Conservation (phyloP, 140 eudicot genomes). For the Cichorium intybus region DNA sequence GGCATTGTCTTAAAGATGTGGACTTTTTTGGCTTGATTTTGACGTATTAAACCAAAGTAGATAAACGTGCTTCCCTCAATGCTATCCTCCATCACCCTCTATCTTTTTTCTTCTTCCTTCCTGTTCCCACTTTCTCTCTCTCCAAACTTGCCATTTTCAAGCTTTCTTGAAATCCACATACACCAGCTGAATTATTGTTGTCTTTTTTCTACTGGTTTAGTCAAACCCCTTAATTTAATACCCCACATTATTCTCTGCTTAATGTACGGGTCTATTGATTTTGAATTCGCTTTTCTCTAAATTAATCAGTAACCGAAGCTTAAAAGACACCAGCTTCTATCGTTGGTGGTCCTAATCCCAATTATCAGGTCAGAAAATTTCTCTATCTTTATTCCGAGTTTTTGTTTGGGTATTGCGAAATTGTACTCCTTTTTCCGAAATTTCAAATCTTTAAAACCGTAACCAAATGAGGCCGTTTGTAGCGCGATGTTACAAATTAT, state of each 20-base stretch:
- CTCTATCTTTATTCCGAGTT: conserved; percentile 14
- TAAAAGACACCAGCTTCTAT: conserved; percentile 10
- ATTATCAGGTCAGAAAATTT: conserved; percentile 29
- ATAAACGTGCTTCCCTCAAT: conserved; percentile 36
- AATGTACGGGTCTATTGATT: neutral
- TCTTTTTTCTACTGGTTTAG: conserved; percentile 28
- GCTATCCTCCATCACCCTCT: conserved; percentile 11
- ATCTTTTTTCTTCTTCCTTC: neutral
- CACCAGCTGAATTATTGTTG: conserved; percentile 21
- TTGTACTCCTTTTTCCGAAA: neutral
- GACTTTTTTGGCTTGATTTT: conserved; percentile 6
- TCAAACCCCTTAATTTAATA: conserved; percentile 21
- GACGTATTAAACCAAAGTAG: neutral
- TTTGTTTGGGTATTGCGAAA: conserved; percentile 13
- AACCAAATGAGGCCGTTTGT: neutral
- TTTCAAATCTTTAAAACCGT: conserved; percentile 1
- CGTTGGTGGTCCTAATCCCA: conserved; percentile 24
- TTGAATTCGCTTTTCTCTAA: conserved; percentile 12
- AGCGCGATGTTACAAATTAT: neutral
- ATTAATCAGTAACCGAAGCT: conserved; percentile 14
- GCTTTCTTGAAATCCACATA: conserved; percentile 22
- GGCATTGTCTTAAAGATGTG: neutral
- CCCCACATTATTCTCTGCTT: conserved; percentile 30
- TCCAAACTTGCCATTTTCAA: conserved; percentile 14
- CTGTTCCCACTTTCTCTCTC: conserved; percentile 22